A percentile compares a stretch with the other conserved stretches of the same genome.
These are phyloP conservation scores for Coniferiporia sulphurascens DNA, from an alignment of 1,284 basidiomycete genomes.

Conservation along the genomic window DNA sequence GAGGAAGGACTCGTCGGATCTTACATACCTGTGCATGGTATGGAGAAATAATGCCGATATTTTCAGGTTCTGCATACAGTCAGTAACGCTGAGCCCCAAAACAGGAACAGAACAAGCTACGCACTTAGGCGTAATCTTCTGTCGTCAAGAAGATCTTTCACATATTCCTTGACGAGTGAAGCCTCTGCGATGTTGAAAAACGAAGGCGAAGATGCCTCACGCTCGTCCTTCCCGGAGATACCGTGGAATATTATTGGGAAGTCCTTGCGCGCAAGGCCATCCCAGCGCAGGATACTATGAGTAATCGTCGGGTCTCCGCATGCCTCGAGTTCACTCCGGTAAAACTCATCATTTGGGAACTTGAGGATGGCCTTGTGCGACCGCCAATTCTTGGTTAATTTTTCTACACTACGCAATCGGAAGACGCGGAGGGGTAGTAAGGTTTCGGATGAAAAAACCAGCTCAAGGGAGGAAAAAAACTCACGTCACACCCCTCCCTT, in stretches of 20 bases:
- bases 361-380: conserved; percentile 51
- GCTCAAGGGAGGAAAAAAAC: conserved; percentile 16
- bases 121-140: conserved; percentile 29
- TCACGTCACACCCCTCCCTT: conserved; percentile 39
- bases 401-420: conserved; percentile 35
- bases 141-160: conserved; percentile 30
- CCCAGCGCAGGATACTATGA: conserved; percentile 31
- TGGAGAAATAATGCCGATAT: conserved; percentile 52
- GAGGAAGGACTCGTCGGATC: conserved; percentile 36
- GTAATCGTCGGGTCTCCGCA: conserved; percentile 36
- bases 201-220: conserved; percentile 40
- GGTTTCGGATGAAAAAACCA: background rate
- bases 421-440: background rate
- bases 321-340: conserved; percentile 42
- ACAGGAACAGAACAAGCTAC: conserved; percentile 10
- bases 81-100: background rate
- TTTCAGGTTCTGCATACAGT: conserved; percentile 27
- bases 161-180: conserved; percentile 36
- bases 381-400: conserved; percentile 52
- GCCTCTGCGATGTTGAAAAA: conserved; percentile 46
- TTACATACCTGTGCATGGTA: conserved; percentile 51
- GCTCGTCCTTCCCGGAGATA: conserved; percentile 38
- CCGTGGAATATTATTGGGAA: conserved; percentile 48
- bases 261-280: conserved; percentile 29
- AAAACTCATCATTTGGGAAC: conserved; percentile 56